phyloP scores from a whole-genome alignment of 2,329 filamentous ascomycete genomes.

The Lachnellula hyalina region DNA sequence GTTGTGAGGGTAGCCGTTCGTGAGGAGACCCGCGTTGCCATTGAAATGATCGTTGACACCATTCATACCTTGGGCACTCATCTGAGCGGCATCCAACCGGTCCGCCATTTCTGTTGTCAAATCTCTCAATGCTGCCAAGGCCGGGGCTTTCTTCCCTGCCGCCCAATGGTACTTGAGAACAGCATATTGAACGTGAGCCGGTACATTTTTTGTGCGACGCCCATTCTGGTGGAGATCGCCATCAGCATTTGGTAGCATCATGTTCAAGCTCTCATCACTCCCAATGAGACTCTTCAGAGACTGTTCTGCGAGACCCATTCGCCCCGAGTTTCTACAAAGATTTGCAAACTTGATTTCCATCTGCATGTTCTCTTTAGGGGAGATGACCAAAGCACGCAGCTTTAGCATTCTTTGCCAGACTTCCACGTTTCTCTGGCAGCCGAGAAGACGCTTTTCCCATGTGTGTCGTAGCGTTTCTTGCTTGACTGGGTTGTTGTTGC shows the following conservation, averaged over 20 bases:
- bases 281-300: slow-evolving; percentile 87
- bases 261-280: slow-evolving; percentile 57
- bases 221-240: slow-evolving; percentile 16
- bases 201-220: slow-evolving; percentile 18
- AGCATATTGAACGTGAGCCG: slow-evolving; percentile 86
- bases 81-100: slow-evolving; percentile 26
- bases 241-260: slow-evolving; percentile 46
- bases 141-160: slow-evolving; percentile 61
- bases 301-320: slow-evolving; percentile 92
- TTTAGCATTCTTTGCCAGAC: slow-evolving; percentile 99
- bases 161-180: slow-evolving; percentile 97
- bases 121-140: slow-evolving; percentile 52
- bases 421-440: slow-evolving; percentile 94
- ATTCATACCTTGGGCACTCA: slow-evolving; percentile 25
- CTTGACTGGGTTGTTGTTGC: slow-evolving; percentile 70
- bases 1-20: slow-evolving; percentile 14
- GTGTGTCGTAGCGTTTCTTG: slow-evolving; percentile 86
- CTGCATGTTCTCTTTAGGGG: slow-evolving; percentile 87
- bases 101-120: slow-evolving; percentile 56
- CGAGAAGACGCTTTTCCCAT: slow-evolving; percentile 92
- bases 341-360: slow-evolving; percentile 99
- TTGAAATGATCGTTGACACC: slow-evolving; percentile 37
- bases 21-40: slow-evolving; percentile 29
- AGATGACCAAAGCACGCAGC: slow-evolving; percentile 85
- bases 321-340: slow-evolving; percentile 90